These are phyloP conservation scores for Zymoseptoria ardabiliae DNA, from an alignment of 2,329 filamentous ascomycete species.

Conservation along the genomic window DNA sequence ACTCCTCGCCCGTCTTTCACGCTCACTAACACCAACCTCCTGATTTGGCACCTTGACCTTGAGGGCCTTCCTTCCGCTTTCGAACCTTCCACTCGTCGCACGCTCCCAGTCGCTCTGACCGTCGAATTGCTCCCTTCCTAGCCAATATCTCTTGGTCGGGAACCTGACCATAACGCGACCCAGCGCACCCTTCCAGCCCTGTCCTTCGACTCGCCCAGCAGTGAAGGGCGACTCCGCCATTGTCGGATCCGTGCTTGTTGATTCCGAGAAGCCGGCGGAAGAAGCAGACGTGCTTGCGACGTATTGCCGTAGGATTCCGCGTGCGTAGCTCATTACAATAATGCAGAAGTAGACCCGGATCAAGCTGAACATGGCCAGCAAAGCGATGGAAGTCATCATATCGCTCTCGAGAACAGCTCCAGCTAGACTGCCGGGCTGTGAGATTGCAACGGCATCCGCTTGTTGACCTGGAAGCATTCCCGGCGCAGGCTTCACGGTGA, in stretches of 20 bases:
- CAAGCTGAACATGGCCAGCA: slow-evolving; percentile 66
- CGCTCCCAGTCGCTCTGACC: slow-evolving; percentile 61
- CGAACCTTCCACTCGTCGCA: slow-evolving; percentile 55
- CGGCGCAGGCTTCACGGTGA: slow-evolving; percentile 42
- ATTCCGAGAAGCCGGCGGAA: background rate
- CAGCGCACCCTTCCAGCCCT: slow-evolving; percentile 70
- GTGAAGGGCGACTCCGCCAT: slow-evolving; percentile 63
- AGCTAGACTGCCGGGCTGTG: slow-evolving; percentile 43
- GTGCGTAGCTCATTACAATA: slow-evolving; percentile 75
- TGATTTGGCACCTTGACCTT: slow-evolving; percentile 31
- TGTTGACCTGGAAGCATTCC: slow-evolving; percentile 45
- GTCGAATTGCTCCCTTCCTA: slow-evolving; percentile 54
- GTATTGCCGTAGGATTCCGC: slow-evolving; percentile 66
- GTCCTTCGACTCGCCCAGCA: slow-evolving; percentile 60
- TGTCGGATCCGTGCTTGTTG: slow-evolving; percentile 29
- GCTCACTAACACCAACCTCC: slow-evolving; percentile 45
- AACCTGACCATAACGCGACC: slow-evolving; percentile 68
- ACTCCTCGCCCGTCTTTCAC: slow-evolving; percentile 54
- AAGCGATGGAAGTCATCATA: slow-evolving; percentile 66
- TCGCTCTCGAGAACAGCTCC: slow-evolving; percentile 59
- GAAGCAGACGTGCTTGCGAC: slow-evolving; percentile 38
- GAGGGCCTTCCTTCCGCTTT: slow-evolving; percentile 30
- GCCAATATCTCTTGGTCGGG: slow-evolving; percentile 71
- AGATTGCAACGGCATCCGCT: slow-evolving; percentile 40
- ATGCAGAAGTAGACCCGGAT: slow-evolving; percentile 77